Evolutionary conservation across 352 stramenopile genomes (phyloP).

Genomic region (Pseudoperonospora humuli): DNA sequence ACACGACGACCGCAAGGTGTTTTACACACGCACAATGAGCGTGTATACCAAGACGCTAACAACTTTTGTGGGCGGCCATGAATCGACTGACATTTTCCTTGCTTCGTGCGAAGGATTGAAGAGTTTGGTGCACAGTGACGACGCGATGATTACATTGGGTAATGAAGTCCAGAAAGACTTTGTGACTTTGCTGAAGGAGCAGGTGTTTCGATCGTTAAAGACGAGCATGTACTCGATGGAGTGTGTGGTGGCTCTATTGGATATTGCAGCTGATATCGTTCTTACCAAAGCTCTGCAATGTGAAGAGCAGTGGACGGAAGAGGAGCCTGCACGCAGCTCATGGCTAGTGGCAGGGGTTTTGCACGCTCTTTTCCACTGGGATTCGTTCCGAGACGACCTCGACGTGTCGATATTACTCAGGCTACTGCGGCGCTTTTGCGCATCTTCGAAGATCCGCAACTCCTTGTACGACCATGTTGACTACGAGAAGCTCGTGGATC

Average conservation of each 20-base stretch:
- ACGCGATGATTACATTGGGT: conserved; percentile 5
- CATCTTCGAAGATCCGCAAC: conserved; percentile 21
- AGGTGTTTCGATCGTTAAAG: conserved; percentile 34
- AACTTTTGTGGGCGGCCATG: conserved; percentile 33
- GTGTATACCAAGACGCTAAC: conserved; percentile 32
- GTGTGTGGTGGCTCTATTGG: conserved; percentile 42
- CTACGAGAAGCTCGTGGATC: conserved; percentile 34
- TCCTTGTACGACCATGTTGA: conserved; percentile 38
- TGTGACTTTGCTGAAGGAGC: conserved; percentile 18
- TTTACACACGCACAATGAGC: conserved; percentile 19
- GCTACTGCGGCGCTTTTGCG: conserved; percentile 39
- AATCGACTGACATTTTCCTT: conserved; percentile 33
- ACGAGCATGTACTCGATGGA: conserved; percentile 42
- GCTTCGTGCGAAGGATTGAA: conserved; percentile 37
- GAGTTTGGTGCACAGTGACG: conserved; percentile 31
- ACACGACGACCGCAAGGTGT: conserved; percentile 7
- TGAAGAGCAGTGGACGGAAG: conserved; percentile 5
- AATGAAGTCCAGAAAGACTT: conserved; percentile 16
- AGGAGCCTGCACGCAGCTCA: conserved; percentile 21
- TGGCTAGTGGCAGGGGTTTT: conserved; percentile 48
- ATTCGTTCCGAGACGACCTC: conserved; percentile 30
- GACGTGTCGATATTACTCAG: conserved; percentile 39
- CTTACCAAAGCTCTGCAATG: not conserved
- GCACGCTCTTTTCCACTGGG: conserved; percentile 32
- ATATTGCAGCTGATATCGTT: conserved; percentile 24